These are phyloP conservation scores for Cubamyces lactineus DNA, from an alignment of 768 basidiomycete genomes.

Conservation along the genomic window DNA sequence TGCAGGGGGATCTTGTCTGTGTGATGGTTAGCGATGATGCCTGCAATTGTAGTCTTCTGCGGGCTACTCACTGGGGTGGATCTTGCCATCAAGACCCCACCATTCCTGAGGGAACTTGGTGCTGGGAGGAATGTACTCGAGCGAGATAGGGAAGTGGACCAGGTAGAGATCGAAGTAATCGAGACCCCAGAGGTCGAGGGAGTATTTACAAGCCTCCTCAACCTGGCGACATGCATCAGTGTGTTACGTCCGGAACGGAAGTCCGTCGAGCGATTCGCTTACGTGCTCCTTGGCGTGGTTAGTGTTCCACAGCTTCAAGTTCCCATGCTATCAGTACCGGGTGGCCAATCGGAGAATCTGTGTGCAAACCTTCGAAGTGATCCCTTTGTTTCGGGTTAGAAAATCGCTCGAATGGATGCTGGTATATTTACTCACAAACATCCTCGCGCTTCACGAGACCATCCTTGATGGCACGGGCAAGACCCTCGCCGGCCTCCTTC, in stretches of 20 bases:
- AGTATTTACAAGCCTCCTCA: conserved; percentile 56
- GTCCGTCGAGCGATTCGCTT: conserved; percentile 28
- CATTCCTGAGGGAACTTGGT: conserved; percentile 85
- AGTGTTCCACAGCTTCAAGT: conserved; percentile 78
- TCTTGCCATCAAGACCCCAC: conserved; percentile 72
- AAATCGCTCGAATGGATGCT: background rate
- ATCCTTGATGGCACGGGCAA: conserved; percentile 75
- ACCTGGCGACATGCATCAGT: conserved; percentile 42
- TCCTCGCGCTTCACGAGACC: conserved; percentile 89
- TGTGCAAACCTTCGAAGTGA: conserved; percentile 73
- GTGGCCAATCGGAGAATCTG: conserved; percentile 15
- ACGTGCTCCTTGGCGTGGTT: conserved; percentile 82
- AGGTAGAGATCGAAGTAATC: conserved; percentile 84
- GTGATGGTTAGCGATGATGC: background rate
- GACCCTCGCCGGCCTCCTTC: conserved; percentile 80
- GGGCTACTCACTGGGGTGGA: conserved; percentile 56
- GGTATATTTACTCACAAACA: conserved; percentile 57
- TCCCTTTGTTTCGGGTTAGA: conserved; percentile 48
- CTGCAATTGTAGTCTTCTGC: background rate
- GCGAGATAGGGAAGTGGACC: conserved; percentile 84
- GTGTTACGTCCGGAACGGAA: conserved; percentile 1
- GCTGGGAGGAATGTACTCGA: conserved; percentile 77
- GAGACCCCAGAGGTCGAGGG: conserved; percentile 81
- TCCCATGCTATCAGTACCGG: conserved; percentile 6
- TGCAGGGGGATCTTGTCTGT: conserved; percentile 69